These are phyloP conservation scores for Aureobasidium sp. DNA, from an alignment of 2,329 filamentous ascomycete genomes.

Conservation along the genomic window DNA sequence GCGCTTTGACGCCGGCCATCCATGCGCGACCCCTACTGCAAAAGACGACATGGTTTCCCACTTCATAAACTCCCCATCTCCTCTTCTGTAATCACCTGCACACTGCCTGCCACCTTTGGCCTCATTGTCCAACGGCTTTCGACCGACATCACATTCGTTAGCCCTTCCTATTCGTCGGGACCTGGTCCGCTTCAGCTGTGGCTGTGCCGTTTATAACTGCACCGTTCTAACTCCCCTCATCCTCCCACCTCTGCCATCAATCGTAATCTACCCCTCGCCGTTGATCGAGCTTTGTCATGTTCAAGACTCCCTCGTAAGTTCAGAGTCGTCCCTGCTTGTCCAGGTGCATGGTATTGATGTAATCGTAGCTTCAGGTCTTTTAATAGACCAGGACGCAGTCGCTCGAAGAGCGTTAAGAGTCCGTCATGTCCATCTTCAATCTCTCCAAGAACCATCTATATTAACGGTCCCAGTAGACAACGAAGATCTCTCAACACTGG, in stretches of 20 bases:
- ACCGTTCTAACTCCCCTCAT: conserved; percentile 1
- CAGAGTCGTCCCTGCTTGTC: background rate
- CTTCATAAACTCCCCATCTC: background rate
- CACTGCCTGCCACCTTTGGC: background rate
- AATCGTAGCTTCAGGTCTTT: conserved; percentile 2
- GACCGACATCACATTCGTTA: conserved; percentile 5
- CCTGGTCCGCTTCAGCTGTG: conserved; percentile 3
- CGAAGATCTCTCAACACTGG: background rate
- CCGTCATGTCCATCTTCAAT: background rate
- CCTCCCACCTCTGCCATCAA: background rate
- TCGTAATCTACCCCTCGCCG: conserved; percentile 12
- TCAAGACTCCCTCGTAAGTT: conserved; percentile 13
- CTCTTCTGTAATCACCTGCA: conserved; percentile 5
- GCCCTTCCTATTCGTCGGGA: background rate
- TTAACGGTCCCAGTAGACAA: conserved; percentile 1
- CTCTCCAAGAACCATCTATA: background rate
- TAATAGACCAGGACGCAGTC: conserved; percentile 1
- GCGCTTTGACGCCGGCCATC: conserved; percentile 1
- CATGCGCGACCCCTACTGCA: background rate
- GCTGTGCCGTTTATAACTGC: conserved; percentile 7
- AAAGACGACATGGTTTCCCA: background rate
- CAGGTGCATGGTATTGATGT: background rate
- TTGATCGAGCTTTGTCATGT: conserved; percentile 5
- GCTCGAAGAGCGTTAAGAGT: conserved; percentile 5
- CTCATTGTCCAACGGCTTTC: conserved; percentile 1